Evolutionary conservation across 257 asterid genomes (phyloP), one percentile per base, ranked within the genome.

Genomic region (Nicotiana knightiana): DNA sequence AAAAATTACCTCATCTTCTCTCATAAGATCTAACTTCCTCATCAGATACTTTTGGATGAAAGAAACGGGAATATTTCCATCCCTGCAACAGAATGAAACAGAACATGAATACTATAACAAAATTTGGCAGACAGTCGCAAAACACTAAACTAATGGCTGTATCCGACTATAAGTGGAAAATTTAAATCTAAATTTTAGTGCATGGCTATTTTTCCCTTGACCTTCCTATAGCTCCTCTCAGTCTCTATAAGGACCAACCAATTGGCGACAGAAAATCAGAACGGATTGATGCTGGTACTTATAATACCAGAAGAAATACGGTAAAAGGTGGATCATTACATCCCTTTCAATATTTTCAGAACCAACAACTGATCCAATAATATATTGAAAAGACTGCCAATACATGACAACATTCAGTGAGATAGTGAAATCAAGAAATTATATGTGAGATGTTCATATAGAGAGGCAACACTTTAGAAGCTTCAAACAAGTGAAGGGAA

Each of bases 1-100:
- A 81, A 81, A 66, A 3, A 28, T 85, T 86, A 96, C 99, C 98
- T 94, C 99, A 15, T 91, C 97, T 87, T 93, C 97, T 81, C 80
- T 89, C 32, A 87, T 67, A 53, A 96, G 98, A 82, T 91, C 92
- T 81, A 87, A 94, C 87, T 91, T 90, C 84, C 67, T 81, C 86
- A 77, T 84, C 80, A 91, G 90, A 88, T 91, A 91, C 82, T 88
- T 88, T 33, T 88, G 93, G 82, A 91, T 85, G 82, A 79, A 85
- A 59, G 92, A 90, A 87, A 88, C 91, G 0, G 97, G 91, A 80
- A 96, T 84, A 71, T 81, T 90, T 64, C 97, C 97, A 88, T 96
- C 97, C 89, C 99, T 96, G 96, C 83, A 61, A 82, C 67, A 84
- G 67, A 71, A 67, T 17, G 28, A 61, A 62, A 75, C 58, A 65